phyloP scores from a whole-genome alignment of 495 filamentous ascomycete species.

The Annulohypoxylon bovei region DNA sequence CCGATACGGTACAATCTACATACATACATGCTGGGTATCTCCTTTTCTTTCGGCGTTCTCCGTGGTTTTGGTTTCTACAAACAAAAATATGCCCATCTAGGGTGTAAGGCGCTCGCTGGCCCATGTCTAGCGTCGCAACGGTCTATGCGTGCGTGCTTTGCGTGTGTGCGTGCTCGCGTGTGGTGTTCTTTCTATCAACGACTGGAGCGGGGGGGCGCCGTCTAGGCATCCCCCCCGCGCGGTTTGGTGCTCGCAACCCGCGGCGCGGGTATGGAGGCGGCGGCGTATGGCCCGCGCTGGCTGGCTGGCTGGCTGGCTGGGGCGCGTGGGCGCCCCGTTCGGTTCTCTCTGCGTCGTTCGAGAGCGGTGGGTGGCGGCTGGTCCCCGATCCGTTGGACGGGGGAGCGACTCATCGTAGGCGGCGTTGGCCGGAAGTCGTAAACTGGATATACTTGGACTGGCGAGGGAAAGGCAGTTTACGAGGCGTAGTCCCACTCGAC shows the following conservation, averaged over 20 bases:
- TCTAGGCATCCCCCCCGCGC: too few relatives aligned
- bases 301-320: too few relatives aligned
- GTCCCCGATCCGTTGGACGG: too few relatives aligned
- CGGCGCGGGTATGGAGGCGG: too few relatives aligned
- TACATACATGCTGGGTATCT: constrained; percentile 2
- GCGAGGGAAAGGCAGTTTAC: too few relatives aligned
- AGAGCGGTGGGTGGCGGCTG: background rate
- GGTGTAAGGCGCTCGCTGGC: background rate
- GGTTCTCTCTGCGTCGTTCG: background rate
- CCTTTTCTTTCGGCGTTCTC: background rate
- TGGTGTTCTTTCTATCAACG: background rate
- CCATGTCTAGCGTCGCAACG: background rate
- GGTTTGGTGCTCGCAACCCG: too few relatives aligned
- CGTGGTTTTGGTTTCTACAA: background rate
- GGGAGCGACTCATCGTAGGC: too few relatives aligned
- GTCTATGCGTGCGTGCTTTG: background rate
- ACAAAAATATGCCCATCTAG: background rate
- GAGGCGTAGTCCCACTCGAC: constrained; percentile 45
- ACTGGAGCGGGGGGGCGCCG: too few relatives aligned
- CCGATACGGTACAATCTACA: constrained; percentile 1
- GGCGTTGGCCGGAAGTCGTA: too few relatives aligned
- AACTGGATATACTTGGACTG: too few relatives aligned
- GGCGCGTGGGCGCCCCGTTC: too few relatives aligned
- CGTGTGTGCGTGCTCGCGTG: background rate
- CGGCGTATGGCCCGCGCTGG: too few relatives aligned